A percentile compares a stretch with the other conserved stretches of the same genome.
These are phyloP conservation scores for Sporobolomyces phaffii DNA, from an alignment of 768 basidiomycete genomes.

Conservation along the genomic window DNA sequence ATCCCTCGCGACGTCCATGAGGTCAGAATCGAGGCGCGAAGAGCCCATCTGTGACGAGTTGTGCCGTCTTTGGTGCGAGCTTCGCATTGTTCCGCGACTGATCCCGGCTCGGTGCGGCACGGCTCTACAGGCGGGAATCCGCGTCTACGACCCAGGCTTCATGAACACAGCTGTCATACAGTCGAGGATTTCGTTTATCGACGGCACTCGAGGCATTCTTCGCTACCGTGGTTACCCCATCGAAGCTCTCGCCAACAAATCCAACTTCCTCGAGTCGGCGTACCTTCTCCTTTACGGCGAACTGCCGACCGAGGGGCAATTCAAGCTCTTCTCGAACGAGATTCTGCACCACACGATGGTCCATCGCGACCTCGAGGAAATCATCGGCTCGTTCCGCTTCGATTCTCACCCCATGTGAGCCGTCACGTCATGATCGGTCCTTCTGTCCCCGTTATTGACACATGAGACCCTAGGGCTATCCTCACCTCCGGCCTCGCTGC, in stretches of 20 bases:
- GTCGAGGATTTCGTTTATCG: slow-evolving; percentile 73
- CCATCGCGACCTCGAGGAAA: slow-evolving; percentile 29
- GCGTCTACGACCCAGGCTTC: slow-evolving; percentile 51
- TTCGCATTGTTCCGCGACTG: too few species aligned
- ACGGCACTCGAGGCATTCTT: slow-evolving; percentile 59
- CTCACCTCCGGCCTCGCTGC: slow-evolving; percentile 81
- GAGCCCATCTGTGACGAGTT: too few species aligned
- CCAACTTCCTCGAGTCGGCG: slow-evolving; percentile 72
- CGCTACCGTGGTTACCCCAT: slow-evolving; percentile 80
- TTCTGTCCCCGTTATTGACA: neutral
- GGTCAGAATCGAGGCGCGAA: too few species aligned
- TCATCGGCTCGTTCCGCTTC: slow-evolving; percentile 60
- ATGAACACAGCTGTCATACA: slow-evolving; percentile 51
- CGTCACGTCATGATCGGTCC: too few species aligned
- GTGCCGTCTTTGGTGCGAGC: too few species aligned
- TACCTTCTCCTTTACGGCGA: slow-evolving; percentile 82
- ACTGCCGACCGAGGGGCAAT: slow-evolving; percentile 62
- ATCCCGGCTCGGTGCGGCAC: too few species aligned
- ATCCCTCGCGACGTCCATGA: too few species aligned
- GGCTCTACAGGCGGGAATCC: slow-evolving; percentile 12
- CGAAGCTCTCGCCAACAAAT: slow-evolving; percentile 75
- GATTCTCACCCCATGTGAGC: slow-evolving; percentile 77
- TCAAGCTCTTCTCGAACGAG: slow-evolving; percentile 62
- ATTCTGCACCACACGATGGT: slow-evolving; percentile 63
- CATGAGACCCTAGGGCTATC: too few species aligned